Base-by-base conservation (phyloP, 768 basidiomycete genomes). In the Psilocybe cyanescens region DNA sequence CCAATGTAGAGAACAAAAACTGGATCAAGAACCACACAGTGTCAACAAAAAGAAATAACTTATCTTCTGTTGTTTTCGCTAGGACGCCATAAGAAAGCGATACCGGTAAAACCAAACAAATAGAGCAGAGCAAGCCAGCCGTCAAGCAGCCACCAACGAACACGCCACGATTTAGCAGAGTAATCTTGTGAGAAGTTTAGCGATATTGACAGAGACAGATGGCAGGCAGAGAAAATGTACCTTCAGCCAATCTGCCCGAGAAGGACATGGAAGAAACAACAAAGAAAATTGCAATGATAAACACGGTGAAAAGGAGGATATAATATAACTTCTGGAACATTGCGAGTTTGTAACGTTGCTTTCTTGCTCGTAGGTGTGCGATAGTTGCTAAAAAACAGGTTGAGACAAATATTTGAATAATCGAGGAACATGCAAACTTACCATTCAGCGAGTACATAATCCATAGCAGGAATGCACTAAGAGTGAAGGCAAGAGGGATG, bases 401-500 rank as follows among this genome's bases (percentile, higher is more conserved):
- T 66, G 37, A 31, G 49, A 37, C 4, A 41, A 8, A 44, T 31
- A 9, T 49, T 2, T 59, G 5, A 50, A 46, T n/a, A 52, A 44
- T 33, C 14, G 56, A n/a, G 37, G 11, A 19, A n/a, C 2, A 14
- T n/a, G 30, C 4, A 51, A 17, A 74, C 82, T 30, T 63, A 94
- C 94, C 89, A 68, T 94, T 95, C 52, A 97, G 79, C 9, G 92
- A 86, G 72, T 95, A 90, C 78, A 97, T 86, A 55, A 97, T 98
- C 97, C 97, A 99, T 65, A 97, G 82, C 28, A 99, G 83, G 81
- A 98, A 99, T 1, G 90, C 89, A 59, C 95, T 97, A n/a, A 99
- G 81, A 1, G 95, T 95, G 76, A 99, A 91, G 1, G 97, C 93
- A 52, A 99, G 81, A 4, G 97, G 97, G 61, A 98, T 88, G 63